Evolutionary conservation across 2,329 filamentous ascomycete genomes (phyloP).

Genomic region (Arthrobotrys megalospora): DNA sequence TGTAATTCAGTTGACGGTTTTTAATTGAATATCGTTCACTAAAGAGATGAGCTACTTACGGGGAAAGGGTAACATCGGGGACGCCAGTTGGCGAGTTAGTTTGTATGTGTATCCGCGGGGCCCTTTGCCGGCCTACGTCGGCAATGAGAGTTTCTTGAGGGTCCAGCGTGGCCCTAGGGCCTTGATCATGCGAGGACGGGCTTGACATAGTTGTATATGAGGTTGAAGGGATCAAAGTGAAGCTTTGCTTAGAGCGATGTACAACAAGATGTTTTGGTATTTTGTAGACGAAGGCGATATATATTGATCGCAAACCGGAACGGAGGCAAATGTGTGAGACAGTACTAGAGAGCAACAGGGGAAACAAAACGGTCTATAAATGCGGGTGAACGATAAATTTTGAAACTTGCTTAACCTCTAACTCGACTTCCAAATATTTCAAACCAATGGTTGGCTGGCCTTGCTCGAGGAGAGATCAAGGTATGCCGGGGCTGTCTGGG

Average conservation of each 20-base stretch:
- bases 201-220: conserved; percentile 21
- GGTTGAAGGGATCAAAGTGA: neutral
- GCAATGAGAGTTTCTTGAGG: neutral
- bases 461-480: neutral
- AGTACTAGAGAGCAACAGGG: neutral
- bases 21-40: neutral
- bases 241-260: neutral
- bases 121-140: conserved; percentile 1
- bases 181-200: neutral
- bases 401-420: neutral
- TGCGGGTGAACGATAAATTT: neutral
- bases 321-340: neutral
- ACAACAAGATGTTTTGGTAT: neutral
- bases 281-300: neutral
- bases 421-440: neutral
- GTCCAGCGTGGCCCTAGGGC: neutral
- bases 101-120: conserved; percentile 17
- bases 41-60: conserved; percentile 37
- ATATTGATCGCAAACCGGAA: neutral
- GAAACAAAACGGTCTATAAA: neutral
- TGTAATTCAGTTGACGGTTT: neutral
- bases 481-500: conserved; percentile 3
- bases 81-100: conserved; percentile 20
- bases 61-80: conserved; percentile 48
- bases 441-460: conserved; percentile 1